Conservation (phyloP, 1,139 yeast genomes). For the Geotrichum macrosporum region DNA sequence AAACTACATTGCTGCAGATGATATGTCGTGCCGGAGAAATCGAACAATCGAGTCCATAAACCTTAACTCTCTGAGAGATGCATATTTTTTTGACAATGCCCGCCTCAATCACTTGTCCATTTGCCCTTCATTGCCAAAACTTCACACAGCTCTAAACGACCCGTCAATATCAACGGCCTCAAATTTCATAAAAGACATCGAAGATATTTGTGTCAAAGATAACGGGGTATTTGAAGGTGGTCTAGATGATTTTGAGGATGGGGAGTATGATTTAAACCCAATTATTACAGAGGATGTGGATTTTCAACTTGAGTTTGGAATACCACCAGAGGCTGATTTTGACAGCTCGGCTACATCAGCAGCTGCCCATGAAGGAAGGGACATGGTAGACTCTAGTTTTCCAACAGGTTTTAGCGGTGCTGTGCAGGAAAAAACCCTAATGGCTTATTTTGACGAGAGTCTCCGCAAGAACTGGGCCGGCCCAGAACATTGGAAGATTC, state of each 20-base stretch:
- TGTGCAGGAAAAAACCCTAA: constrained; percentile 55
- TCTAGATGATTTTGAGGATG: constrained; percentile 26
- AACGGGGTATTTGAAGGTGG: constrained; percentile 23
- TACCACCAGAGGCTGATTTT: constrained; percentile 13
- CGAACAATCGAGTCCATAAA: constrained; percentile 16
- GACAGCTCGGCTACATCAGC: neutral
- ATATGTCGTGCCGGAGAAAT: constrained; percentile 4
- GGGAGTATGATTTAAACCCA: constrained; percentile 28
- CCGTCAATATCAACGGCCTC: constrained; percentile 28
- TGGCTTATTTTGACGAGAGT: constrained; percentile 74
- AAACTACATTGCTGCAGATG: constrained; percentile 15
- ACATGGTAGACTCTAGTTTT: no score
- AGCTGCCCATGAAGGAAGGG: neutral
- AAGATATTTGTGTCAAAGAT: constrained; percentile 13
- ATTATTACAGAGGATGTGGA: constrained; percentile 34
- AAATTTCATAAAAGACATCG: constrained; percentile 26
- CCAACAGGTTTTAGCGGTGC: neutral
- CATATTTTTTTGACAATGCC: constrained; percentile 28
- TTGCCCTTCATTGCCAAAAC: constrained; percentile 60
- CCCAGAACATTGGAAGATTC: constrained; percentile 89
- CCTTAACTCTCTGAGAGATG: constrained; percentile 21
- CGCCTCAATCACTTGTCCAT: constrained; percentile 44
- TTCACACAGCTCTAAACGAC: constrained; percentile 56
- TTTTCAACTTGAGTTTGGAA: constrained; percentile 23
- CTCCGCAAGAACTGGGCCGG: constrained; percentile 80